Evolutionary conservation across 768 basidiomycete species (phyloP).

Genomic region (Heimioporus sp.): DNA sequence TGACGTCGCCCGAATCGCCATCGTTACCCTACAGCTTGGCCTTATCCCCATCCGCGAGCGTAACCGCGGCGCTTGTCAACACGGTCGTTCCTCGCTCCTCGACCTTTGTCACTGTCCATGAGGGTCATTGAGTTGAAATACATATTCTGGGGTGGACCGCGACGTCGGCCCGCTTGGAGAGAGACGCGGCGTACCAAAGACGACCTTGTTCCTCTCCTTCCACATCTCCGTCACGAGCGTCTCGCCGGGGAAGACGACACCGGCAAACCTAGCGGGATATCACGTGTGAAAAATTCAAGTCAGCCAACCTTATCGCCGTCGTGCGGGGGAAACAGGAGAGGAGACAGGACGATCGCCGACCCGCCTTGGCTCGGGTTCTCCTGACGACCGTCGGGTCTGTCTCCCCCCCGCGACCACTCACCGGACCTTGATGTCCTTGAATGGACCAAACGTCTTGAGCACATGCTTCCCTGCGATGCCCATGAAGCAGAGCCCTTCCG

Average conservation of each 20-base stretch:
- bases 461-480: constrained; percentile 94
- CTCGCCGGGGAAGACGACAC: constrained; percentile 93
- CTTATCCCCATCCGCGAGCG: constrained; percentile 54
- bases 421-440: constrained; percentile 94
- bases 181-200: constrained; percentile 71
- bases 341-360: not conserved
- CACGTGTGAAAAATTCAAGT: not conserved
- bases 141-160: too few relatives aligned
- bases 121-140: too few relatives aligned
- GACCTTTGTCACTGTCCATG: constrained; percentile 67
- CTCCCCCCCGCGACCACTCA: too few relatives aligned
- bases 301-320: not conserved
- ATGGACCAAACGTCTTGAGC: constrained; percentile 79
- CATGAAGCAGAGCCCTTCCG: constrained; percentile 78
- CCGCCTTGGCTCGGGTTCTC: too few relatives aligned
- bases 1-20: too few relatives aligned
- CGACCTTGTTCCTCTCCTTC: constrained; percentile 89
- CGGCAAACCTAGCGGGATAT: constrained; percentile 60
- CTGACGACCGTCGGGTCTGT: too few relatives aligned
- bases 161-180: too few relatives aligned
- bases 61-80: constrained; percentile 56
- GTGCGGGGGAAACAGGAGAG: not conserved
- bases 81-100: too few relatives aligned
- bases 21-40: constrained; percentile 49
- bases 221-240: constrained; percentile 97